These are phyloP conservation scores for Chloris gayana DNA, from an alignment of 176 grass and related monocot genomes.

Conservation along the genomic window DNA sequence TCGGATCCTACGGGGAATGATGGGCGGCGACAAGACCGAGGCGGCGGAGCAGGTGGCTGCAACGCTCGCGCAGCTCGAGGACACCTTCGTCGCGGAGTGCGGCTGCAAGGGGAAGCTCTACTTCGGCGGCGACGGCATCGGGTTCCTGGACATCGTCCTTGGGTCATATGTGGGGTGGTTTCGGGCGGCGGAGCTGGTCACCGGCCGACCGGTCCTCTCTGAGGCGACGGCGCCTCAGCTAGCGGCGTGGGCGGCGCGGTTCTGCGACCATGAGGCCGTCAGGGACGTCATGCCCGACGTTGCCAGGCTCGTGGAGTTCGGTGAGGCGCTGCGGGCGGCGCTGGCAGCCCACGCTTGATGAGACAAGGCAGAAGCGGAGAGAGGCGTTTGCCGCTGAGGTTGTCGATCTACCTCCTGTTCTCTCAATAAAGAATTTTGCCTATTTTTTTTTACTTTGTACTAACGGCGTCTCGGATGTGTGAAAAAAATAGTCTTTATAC, in stretches of 20 bases:
- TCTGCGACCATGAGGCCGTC: slow-evolving; percentile 30
- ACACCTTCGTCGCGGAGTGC: not conserved
- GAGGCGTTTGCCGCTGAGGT: too few species aligned
- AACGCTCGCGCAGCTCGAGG: not conserved
- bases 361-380: not conserved
- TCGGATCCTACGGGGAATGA: slow-evolving; percentile 3
- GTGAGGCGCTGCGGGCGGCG: too few species aligned
- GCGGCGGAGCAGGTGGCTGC: slow-evolving; percentile 9
- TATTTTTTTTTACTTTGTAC: too few species aligned
- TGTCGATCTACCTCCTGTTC: too few species aligned
- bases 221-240: slow-evolving; percentile 31
- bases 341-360: not conserved
- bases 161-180: slow-evolving; percentile 50
- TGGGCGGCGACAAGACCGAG: not conserved
- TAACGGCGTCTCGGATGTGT: too few species aligned
- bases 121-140: slow-evolving; percentile 22
- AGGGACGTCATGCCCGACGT: slow-evolving; percentile 25
- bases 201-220: slow-evolving; percentile 27
- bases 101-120: not conserved
- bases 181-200: slow-evolving; percentile 34
- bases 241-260: slow-evolving; percentile 36
- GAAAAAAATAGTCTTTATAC: too few species aligned
- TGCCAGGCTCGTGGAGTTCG: slow-evolving; percentile 39
- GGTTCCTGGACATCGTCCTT: slow-evolving; percentile 48
- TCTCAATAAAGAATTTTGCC: too few species aligned